Evolutionary conservation across 1,284 basidiomycete species (phyloP), one percentile per base, ranked within the genome.

Genomic region (Trichosporon coremiiforme): DNA sequence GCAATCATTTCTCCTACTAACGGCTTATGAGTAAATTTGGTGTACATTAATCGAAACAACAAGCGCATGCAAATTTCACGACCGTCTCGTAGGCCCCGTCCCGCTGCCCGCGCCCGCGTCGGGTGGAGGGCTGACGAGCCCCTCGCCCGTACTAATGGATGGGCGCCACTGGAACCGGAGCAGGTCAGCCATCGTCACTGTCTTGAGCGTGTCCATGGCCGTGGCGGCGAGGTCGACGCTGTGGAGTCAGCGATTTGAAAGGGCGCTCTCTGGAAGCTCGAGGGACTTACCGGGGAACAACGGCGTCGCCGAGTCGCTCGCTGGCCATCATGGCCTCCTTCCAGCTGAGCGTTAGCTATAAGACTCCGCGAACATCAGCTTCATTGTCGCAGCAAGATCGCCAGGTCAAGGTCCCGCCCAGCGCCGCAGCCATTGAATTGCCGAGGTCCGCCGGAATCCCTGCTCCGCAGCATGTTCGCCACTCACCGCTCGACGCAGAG

Each of bases 241-340:
- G 31, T 8, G 25, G 38, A 4, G 71, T 75, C 63, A 72, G 25
- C 25, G 25, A 25, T 25, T 25, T 25, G 25, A 25, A 25, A 25
- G 25, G 25, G 25, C 25, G 25, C 25, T 25, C 25, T 25, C 25
- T 25, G 25, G 25, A 25, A 25, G 25, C 25, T 25, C 25, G 25
- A 25, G 25, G 25, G 31, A 71, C 77, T 66, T 45, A 82, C 80
- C 71, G 73, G 1, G 82, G 82, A 0, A 83, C 82, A 22, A 83
- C 75, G 36, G 69, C 72, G 10, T 77, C 75, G n/a, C 80, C 81
- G 2, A 80, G 71, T 6, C 66, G 70, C 60, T 75, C 73, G n/a
- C 78, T 79, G 0, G 82, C 82, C 6, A 77, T 47, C 15, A 83
- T 68, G 1, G 82, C 82, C 68, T 83, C 80, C 72, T 82, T 82